Evolutionary conservation across 2,329 filamentous ascomycete species (phyloP).

Genomic region (Alternaria arborescens): DNA sequence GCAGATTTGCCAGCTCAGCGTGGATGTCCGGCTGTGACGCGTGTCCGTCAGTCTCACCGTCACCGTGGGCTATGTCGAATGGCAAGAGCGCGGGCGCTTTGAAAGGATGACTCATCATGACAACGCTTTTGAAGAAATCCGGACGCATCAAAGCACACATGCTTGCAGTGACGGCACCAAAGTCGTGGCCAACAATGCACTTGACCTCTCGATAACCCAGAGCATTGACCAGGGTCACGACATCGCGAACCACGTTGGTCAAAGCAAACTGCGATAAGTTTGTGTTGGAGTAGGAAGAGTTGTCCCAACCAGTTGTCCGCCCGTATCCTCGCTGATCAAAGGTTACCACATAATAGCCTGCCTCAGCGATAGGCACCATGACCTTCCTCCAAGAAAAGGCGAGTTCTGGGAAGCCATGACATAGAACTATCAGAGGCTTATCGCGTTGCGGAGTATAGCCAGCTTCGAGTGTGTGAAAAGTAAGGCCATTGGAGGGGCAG

Average conservation of each 20-base stretch:
- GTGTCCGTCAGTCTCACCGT: conserved; percentile 34
- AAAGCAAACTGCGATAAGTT: conserved; percentile 66
- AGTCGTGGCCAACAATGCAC: conserved; percentile 72
- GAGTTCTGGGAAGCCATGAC: conserved; percentile 74
- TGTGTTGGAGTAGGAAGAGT: conserved; percentile 58
- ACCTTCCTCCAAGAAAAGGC: conserved; percentile 75
- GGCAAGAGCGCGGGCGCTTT: conserved; percentile 61
- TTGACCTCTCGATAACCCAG: conserved; percentile 67
- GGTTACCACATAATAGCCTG: conserved; percentile 72
- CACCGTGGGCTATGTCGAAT: conserved; percentile 55
- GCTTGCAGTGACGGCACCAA: conserved; percentile 68
- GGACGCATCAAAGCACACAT: conserved; percentile 69
- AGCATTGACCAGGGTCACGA: conserved; percentile 67
- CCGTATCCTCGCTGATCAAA: conserved; percentile 75
- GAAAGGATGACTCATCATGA: conserved; percentile 73
- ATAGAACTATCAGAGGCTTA: conserved; percentile 67
- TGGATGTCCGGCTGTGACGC: conserved; percentile 59
- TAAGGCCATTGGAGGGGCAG: conserved; percentile 64
- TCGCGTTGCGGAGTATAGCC: conserved; percentile 53
- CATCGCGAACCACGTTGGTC: conserved; percentile 68
- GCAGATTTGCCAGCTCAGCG: conserved; percentile 61
- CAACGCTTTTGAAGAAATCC: conserved; percentile 69
- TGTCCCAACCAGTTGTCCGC: conserved; percentile 69
- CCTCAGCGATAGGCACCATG: conserved; percentile 64
- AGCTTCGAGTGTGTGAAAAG: conserved; percentile 68